Evolutionary conservation across 352 stramenopile species (phyloP), one percentile per base, ranked within the genome.

Genomic region (Elongisporangium senticosum): DNA sequence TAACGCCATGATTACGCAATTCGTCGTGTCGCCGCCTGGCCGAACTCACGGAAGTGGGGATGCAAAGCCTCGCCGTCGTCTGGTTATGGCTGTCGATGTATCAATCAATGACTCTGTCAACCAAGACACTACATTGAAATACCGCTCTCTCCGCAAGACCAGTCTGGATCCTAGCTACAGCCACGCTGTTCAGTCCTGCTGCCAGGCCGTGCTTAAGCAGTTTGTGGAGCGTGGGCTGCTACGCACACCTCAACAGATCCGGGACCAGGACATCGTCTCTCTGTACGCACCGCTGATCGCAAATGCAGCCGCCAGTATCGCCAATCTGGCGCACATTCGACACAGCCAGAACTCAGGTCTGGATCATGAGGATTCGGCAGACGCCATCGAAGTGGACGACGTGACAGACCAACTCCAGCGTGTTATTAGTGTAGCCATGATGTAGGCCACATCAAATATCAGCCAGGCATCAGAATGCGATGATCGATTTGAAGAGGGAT

Each of bases 51-150:
- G 22, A 17, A 43, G 17, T 43, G 33, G 10, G 1, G 33, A 43
- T 17, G 15, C 33, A 17, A 43, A 17, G 33, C 33, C 10, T 43
- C 33, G 33, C 24, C 26, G 49, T 62, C 63, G 63, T 6, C 68
- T 90, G 15, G 64, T 89, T 10, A 53, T 89, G 7, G 78, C 78
- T 43, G 56, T 90, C 22, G 81, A 90, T 49, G 56, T 90, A 19
- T 86, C 78, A 50, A 51, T 63, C 3, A 28, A 24, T 51, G 55
- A 43, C 15, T 26, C 37, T 51, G 14, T 4, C 39, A 50, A 33
- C 1, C 21, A 7, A 14, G 63, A 7, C 4, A 43, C 33, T 43
- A 55, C 66, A 2, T 58, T 86, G n/a, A 87, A 79, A 52, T 87
- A 86, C 40, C 59, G 61, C 3, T 75, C 52, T 7, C 60, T 90